Percentiles rank a stretch among this genome's conserved stretches.
Conservation (phyloP, 73 alveolate species). For the Paramecium sexaurelia region DNA sequence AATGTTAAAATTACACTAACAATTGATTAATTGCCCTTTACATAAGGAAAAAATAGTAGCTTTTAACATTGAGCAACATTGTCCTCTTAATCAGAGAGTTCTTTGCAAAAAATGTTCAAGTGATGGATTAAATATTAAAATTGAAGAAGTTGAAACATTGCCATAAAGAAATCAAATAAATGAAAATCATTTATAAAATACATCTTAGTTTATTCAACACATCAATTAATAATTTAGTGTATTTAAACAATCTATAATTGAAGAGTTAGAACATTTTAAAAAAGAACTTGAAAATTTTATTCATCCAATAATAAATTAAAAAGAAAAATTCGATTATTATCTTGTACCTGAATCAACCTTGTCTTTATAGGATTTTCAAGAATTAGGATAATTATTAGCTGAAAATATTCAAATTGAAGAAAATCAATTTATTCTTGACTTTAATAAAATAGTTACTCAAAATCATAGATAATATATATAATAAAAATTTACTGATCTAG, state of each 20-base stretch:
- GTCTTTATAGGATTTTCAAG: not conserved
- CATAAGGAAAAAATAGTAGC: not conserved
- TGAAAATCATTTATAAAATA: not conserved
- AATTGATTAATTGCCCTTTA: not conserved
- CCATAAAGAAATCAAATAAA: not conserved
- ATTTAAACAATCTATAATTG: not conserved
- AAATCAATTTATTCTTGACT: not conserved
- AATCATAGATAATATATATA: not conserved
- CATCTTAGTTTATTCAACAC: not conserved
- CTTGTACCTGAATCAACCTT: not conserved
- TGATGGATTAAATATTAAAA: not conserved
- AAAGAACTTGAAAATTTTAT: not conserved
- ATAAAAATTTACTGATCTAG: not conserved
- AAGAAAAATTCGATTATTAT: slow-evolving; percentile 21
- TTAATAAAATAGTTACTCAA: not conserved
- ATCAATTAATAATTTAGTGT: not conserved
- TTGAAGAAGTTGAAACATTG: not conserved
- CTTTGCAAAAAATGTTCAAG: not conserved
- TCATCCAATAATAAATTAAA: not conserved
- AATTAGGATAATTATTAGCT: slow-evolving; percentile 7
- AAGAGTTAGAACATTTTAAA: not conserved
- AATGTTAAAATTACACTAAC: slow-evolving; percentile 17
- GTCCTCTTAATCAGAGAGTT: not conserved
- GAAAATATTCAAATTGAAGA: not conserved
- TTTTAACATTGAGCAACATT: not conserved